Percentiles rank a stretch among this genome's conserved stretches.
Evolutionary conservation across 768 basidiomycete genomes (phyloP).

Genomic region (Neoboletus subvelutipes): DNA sequence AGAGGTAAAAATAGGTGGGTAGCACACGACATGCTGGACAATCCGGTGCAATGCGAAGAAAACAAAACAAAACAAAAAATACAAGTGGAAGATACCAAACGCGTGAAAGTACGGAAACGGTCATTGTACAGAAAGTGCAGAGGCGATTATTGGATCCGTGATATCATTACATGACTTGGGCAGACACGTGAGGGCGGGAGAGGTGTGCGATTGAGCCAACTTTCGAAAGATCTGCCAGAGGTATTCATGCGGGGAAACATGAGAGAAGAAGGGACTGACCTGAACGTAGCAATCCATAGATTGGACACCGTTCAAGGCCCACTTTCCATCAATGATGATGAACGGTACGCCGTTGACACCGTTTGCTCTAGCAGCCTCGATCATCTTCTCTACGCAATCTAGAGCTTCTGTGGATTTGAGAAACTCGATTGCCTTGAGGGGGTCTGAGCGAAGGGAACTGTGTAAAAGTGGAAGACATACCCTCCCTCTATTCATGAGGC

Average conservation of each 20-base stretch:
- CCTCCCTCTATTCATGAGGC: constrained; percentile 40
- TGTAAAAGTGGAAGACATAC: constrained; percentile 20
- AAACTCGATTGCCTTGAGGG: constrained; percentile 39
- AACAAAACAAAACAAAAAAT: not conserved
- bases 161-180: constrained; percentile 19
- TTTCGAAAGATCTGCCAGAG: constrained; percentile 32
- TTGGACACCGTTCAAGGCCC: constrained; percentile 48
- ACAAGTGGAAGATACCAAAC: not conserved
- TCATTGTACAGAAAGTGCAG: constrained; percentile 26
- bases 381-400: constrained; percentile 41
- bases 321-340: constrained; percentile 46
- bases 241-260: not conserved
- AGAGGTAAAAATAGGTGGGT: constrained; percentile 12
- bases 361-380: constrained; percentile 39
- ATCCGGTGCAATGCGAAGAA: constrained; percentile 15
- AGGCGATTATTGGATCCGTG: constrained; percentile 19
- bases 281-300: constrained; percentile 39
- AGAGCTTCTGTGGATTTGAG: constrained; percentile 40
- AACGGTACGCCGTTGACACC: constrained; percentile 55
- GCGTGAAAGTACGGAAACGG: not conserved
- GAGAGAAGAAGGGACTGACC: constrained; percentile 24
- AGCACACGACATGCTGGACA: constrained; percentile 14
- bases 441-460: not conserved
- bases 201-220: constrained; percentile 22
- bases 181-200: constrained; percentile 1